Evolutionary conservation across 1,284 basidiomycete species (phyloP), one percentile per base, ranked within the genome.

Genomic region (Irpex sp.): DNA sequence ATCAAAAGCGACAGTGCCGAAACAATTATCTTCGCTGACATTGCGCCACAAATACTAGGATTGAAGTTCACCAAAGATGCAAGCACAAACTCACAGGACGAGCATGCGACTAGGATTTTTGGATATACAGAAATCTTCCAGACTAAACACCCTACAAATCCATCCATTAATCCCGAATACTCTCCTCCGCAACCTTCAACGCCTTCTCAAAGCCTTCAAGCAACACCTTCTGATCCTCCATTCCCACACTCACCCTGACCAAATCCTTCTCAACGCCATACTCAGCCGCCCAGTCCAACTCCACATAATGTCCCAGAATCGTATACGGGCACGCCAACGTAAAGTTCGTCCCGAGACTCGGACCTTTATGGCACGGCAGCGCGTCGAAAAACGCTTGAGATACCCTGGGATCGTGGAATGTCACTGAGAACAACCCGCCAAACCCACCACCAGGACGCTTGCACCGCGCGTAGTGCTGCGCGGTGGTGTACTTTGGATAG

Each of bases 301-400:
- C 97, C 2, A 79, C 74, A 70, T 91, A 98, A 75, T 99, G 97
- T 26, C 94, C 97, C 21, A 99, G 81, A 65, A 99, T 89, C 2
- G 94, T 92, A 75, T 96, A 99, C 21, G 97, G 97, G 70, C 89
- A 94, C 31, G 93, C 94, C 13, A 97, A 83, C 1, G 97, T 98
- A 76, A 98, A 97, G 80, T 96, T 98, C 40, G 96, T 98, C 1
- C 97, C 97, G 19, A 98, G 83, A 71, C 90, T 93, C 0, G 97
- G 97, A 1, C 97, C 97, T 75, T 98, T 99, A 66, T 86, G 86
- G 75, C 90, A 96, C 5, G 83, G 79, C 21, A 99, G 79, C 0
- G 85, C 79, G 74, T 99, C 94, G 74, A 93, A 99, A 79, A 99
- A 99, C 5, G 89, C 92, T 49, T 79, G 75, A 1, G 92, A 89